Evolutionary conservation across 768 basidiomycete genomes (phyloP), one percentile per base, ranked within the genome.

Genomic region (Xerocomus potaroensis): DNA sequence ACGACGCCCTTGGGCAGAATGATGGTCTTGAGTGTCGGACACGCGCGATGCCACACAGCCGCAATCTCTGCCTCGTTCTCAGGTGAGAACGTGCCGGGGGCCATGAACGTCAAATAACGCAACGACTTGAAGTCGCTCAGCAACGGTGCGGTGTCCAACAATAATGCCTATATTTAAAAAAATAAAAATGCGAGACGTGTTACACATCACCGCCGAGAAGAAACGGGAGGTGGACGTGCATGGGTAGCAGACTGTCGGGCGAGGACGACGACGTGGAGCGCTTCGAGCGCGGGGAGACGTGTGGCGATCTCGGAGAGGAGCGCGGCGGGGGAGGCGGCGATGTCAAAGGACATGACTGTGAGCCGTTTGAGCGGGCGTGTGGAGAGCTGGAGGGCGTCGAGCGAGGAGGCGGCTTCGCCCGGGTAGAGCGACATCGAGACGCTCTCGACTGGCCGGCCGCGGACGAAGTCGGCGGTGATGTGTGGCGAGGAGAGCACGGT

Each of bases 1-100:
- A 83, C 75, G 43, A 73, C 64, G 2, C 83, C 83, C 48, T 72
- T 72, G 1, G 83, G 81, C 0, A 85, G 63, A 14, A 85, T 83
- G 43, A 85, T 79, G 0, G 83, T 83, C 47, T 70, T 70, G 24
- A 84, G 67, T 0, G 81, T 80, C 4, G 80, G 78, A 60, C 83
- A 84, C 21, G 74, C 73, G 18, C 60, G 53, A 45, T 77, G 76
- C 83, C 82, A 84, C 36, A 63, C 56, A 37, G 63, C 63, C n/a
- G 78, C 83, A 10, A 84, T 73, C 50, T 65, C 63, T 14, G 68
- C 66, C 57, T 84, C 82, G 45, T 75, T 69, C 8, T 67, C 54
- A 19, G 56, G 41, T 37, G 45, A 23, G 15, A 32, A 34, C 18
- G 52, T 2, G 14, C 63, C 63, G 5, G 74, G 71, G 2, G 78